Base-by-base conservation (phyloP, 129 eudicot species). In the Arctium minus region DNA sequence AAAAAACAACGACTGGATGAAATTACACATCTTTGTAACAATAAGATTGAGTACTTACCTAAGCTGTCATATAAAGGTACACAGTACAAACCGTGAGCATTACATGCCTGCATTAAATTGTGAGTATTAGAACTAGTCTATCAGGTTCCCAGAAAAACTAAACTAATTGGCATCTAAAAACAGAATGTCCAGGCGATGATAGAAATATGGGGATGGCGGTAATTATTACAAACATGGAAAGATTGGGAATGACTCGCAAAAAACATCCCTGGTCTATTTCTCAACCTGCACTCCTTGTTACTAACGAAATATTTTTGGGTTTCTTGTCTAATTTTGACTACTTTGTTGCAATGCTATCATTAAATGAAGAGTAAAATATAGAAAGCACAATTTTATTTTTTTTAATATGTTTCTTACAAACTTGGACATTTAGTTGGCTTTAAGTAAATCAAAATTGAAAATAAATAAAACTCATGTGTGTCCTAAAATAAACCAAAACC, bases 51-150 rank as follows among this genome's bases (percentile, higher is more conserved):
- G 53, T 42, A 62, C 88, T 74, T 90, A 91, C 99, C 99, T 84
- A 96, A 82, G 67, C 95, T 93, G 76, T 96, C 99, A 70, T 93
- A 96, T 72, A 96, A 65, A 30, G 99, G 99, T 60, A 96, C 97
- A 88, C 99, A 96, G 56, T 86, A 87, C 48, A 96, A 85, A 11
- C 94, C 98, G 82, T 96, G 98, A 81, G 99, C 99, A 86, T 96
- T 96, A 86, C 99, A 96, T 6, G 98, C 99, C 99, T 95, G 97
- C 91, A 91, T 37, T 22, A 74, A 30, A 82, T 76, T 81, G 31
- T 12, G 11, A 44, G 70, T 79, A 64, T 88, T 79, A 85, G 73
- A 79, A 75, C 3, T 64, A 44, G 31, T 64, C 39, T 42, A 79
- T 67, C 5, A 39, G 37, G 82, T 79, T 67, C 38, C 65, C 13